Evolutionary conservation across 495 filamentous ascomycete species (phyloP).

Genomic region (Neurospora sp.): DNA sequence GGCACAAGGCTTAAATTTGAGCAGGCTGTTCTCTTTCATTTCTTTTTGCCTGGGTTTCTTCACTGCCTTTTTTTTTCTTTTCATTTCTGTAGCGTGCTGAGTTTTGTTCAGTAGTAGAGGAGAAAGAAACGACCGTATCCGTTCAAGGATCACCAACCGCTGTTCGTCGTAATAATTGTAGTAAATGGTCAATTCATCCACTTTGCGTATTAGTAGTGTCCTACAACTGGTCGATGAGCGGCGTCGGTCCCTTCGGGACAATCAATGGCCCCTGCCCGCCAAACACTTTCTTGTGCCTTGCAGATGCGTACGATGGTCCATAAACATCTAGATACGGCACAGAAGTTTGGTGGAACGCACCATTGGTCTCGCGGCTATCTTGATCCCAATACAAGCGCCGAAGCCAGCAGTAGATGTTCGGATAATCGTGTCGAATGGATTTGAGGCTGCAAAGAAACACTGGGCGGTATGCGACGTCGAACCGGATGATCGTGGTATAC

Average conservation of each 20-base stretch:
- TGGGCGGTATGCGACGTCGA: slow-evolving; percentile 72
- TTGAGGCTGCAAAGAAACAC: slow-evolving; percentile 76
- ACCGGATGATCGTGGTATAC: slow-evolving; percentile 69
- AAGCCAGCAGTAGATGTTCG: slow-evolving; percentile 57
- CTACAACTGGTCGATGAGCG: slow-evolving; percentile 19
- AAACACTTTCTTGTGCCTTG: slow-evolving; percentile 12
- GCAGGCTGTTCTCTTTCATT: no score
- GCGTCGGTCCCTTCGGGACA: slow-evolving; percentile 19
- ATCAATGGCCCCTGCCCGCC: slow-evolving; percentile 14
- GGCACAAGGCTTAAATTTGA: no score
- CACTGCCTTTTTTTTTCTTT: no score
- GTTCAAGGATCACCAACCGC: no score
- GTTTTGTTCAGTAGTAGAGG: no score
- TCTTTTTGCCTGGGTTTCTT: no score
- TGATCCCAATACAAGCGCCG: slow-evolving; percentile 60
- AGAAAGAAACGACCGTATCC: no score
- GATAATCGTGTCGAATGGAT: slow-evolving; percentile 67
- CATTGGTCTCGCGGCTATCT: slow-evolving; percentile 16
- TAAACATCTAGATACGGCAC: slow-evolving; percentile 28
- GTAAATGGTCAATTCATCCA: no score
- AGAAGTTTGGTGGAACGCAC: slow-evolving; percentile 46
- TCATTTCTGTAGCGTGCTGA: no score
- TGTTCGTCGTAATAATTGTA: no score
- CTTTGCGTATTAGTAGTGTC: no score
- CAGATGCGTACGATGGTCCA: slow-evolving; percentile 12